Evolutionary conservation across 2,329 filamentous ascomycete species (phyloP).

Genomic region (Pseudocercospora pini-densiflorae): DNA sequence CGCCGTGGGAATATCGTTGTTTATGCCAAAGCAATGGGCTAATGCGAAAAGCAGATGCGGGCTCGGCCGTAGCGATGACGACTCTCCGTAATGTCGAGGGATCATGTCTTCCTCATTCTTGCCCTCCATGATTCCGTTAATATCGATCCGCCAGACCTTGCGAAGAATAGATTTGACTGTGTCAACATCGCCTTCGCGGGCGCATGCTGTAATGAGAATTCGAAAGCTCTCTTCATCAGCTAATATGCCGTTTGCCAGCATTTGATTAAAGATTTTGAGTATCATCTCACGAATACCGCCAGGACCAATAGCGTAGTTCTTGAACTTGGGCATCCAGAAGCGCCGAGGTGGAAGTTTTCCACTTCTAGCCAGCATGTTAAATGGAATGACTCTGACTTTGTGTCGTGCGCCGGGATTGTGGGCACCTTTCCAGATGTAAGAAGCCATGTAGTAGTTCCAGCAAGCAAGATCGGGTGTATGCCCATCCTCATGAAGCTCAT

Average conservation of each 20-base stretch:
- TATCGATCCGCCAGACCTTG: slow-evolving; percentile 60
- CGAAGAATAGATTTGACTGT: slow-evolving; percentile 55
- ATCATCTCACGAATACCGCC: slow-evolving; percentile 36
- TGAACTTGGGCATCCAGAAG: slow-evolving; percentile 15
- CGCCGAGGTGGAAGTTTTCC: slow-evolving; percentile 1
- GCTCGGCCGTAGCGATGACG: slow-evolving; percentile 64
- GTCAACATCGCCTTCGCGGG: slow-evolving; percentile 56
- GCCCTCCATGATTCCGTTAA: slow-evolving; percentile 45
- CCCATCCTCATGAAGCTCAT: slow-evolving; percentile 44
- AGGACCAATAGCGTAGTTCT: slow-evolving; percentile 35
- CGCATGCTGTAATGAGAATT: slow-evolving; percentile 57
- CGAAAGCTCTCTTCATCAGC: slow-evolving; percentile 59
- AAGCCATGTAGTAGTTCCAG: slow-evolving; percentile 61
- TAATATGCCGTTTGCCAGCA: slow-evolving; percentile 50
- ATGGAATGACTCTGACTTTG: slow-evolving; percentile 46
- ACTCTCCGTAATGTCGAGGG: slow-evolving; percentile 46
- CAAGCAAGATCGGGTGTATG: slow-evolving; percentile 54
- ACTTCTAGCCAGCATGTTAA: slow-evolving; percentile 29
- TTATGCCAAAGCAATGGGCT: slow-evolving; percentile 71
- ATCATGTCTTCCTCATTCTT: slow-evolving; percentile 39
- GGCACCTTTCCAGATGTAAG: slow-evolving; percentile 50
- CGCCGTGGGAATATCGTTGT: slow-evolving; percentile 64
- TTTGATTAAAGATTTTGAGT: slow-evolving; percentile 51
- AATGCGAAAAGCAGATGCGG: slow-evolving; percentile 64
- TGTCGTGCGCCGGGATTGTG: slow-evolving; percentile 44